Percentiles rank a stretch among this genome's conserved stretches.
These are phyloP conservation scores for Globisporangium radiosum DNA, from an alignment of 352 stramenopile species.

Conservation along the genomic window DNA sequence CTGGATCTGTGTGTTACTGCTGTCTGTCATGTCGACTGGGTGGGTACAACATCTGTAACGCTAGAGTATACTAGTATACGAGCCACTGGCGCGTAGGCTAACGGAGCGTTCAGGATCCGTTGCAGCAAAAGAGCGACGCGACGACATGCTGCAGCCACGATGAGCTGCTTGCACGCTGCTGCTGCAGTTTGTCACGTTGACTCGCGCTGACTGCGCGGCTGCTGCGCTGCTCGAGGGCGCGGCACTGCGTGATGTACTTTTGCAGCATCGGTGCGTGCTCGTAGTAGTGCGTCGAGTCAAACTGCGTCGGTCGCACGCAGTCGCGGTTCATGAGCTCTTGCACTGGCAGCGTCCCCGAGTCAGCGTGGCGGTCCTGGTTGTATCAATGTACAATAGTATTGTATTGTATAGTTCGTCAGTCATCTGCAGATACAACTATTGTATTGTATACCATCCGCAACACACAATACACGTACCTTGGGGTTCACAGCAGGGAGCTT, in stretches of 20 bases:
- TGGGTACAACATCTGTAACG: too few species aligned
- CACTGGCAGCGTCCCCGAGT: slow-evolving; percentile 66
- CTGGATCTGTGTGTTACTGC: too few species aligned
- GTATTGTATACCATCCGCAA: neutral
- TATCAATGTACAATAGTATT: neutral
- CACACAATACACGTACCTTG: slow-evolving; percentile 21
- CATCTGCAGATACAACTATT: too few species aligned
- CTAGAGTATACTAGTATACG: too few species aligned
- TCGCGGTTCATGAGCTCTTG: slow-evolving; percentile 81
- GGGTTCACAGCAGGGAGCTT: slow-evolving; percentile 78
- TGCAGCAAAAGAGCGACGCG: slow-evolving; percentile 9
- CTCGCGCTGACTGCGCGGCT: too few species aligned
- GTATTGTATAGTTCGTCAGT: too few species aligned
- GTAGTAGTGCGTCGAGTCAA: slow-evolving; percentile 85
- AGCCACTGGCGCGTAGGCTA: too few species aligned
- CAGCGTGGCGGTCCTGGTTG: slow-evolving; percentile 43
- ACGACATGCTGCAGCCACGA: neutral
- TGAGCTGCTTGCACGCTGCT: too few species aligned
- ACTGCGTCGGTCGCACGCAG: slow-evolving; percentile 56
- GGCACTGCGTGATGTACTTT: slow-evolving; percentile 77
- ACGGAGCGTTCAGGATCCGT: neutral
- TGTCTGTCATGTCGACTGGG: too few species aligned
- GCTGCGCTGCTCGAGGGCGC: slow-evolving; percentile 29
- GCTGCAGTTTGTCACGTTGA: too few species aligned
- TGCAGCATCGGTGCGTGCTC: slow-evolving; percentile 81